phyloP scores from a whole-genome alignment of 306 rosid species.

The Arachis hypogaea region DNA sequence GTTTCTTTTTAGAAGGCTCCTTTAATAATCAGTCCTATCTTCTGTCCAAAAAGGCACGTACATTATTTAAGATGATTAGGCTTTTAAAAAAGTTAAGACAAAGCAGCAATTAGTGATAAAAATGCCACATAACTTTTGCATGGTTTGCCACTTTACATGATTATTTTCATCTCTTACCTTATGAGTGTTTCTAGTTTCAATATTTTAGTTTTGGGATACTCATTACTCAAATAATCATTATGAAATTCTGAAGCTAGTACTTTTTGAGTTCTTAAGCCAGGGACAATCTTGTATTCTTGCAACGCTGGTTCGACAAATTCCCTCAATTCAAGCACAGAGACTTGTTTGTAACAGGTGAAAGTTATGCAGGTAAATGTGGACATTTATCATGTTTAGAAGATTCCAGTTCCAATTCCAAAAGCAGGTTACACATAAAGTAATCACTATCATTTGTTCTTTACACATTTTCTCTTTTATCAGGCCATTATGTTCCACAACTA shows the following conservation, averaged over 20 bases:
- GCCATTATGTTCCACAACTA: constrained; percentile 73
- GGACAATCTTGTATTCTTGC: constrained; percentile 62
- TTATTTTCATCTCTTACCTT: constrained; percentile 10
- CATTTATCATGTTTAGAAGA: constrained; percentile 9
- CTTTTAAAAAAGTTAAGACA: constrained; percentile 42
- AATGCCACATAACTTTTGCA: constrained; percentile 30
- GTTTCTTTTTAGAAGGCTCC: constrained; percentile 38
- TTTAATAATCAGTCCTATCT: constrained; percentile 29
- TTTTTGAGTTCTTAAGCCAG: constrained; percentile 58
- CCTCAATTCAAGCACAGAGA: constrained; percentile 58
- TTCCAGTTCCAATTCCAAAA: constrained; percentile 9
- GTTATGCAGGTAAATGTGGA: constrained; percentile 61
- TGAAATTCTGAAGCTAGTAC: constrained; percentile 39
- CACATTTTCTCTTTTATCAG: constrained; percentile 37
- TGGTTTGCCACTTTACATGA: constrained; percentile 18
- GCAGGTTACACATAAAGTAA: background rate
- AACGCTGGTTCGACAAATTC: constrained; percentile 66
- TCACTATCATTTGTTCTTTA: background rate
- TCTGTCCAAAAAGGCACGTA: constrained; percentile 36
- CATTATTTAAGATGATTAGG: constrained; percentile 31
- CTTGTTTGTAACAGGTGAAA: constrained; percentile 66
- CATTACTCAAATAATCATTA: constrained; percentile 7
- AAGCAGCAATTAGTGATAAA: constrained; percentile 34
- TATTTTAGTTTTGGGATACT: constrained; percentile 6
- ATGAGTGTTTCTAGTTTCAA: background rate